Base-by-base conservation (phyloP, 1,284 basidiomycete genomes). In the Tilletia setariae region DNA sequence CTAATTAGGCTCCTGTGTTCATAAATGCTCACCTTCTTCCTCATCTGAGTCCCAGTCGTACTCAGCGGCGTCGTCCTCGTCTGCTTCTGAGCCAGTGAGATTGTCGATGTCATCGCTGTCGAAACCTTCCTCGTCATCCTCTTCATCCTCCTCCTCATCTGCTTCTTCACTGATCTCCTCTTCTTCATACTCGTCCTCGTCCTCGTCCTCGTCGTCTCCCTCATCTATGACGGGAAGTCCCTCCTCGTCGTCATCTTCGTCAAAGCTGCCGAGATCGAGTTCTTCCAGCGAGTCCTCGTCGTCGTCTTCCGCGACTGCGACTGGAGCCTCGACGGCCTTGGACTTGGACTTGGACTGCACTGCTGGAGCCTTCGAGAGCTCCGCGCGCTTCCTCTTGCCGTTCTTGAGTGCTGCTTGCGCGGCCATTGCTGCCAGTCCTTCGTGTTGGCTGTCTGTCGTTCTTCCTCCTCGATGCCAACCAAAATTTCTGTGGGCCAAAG, bases 171-270 rank as follows among this genome's bases (percentile, higher is more conserved):
- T 69, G 21, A 53, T 47, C 13, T 49, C 64, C 47, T 56, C 51
- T 19, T 47, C 64, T 16, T 56, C 51, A 2, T 21, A 78, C 69
- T 81, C 82, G 2, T 67, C 77, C 32, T 82, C 83, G 13, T 82
- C 28, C 13, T 61, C 72, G 2, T 21, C 79, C 69, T 81, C 82
- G 2, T 67, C 77, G 35, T 82, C 83, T 15, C 82, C 28, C 13
- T 61, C 72, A 69, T 86, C 84, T 61, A 86, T 81, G 73, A 86
- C 85, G 0, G 85, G 85, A 67, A 86, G 85, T 13, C 74, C 82
- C 7, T 84, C 85, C 35, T 82, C 83, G 0, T 80, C 78, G 1
- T 67, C 49, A 23, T 73, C 70, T 15, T 72, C 72, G 23, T 76
- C 78, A n/a, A 74, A 72, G 40, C 75, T 72, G 28, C 72, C 76